phyloP scores from a whole-genome alignment of 2,329 filamentous ascomycete genomes.

The Daldinia sp. region DNA sequence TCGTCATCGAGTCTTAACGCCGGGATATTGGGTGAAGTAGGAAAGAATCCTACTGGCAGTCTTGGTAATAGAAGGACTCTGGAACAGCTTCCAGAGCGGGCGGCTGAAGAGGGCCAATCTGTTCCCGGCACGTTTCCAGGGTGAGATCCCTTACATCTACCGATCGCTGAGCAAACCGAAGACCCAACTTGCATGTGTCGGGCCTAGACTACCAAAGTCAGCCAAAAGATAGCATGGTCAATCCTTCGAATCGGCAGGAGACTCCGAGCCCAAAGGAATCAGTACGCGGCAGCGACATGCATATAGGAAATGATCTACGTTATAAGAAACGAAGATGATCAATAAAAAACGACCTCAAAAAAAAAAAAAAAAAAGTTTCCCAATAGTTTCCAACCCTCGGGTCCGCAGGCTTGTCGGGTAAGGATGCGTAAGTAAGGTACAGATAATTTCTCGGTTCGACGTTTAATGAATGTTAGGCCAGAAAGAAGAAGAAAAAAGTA shows the following conservation, averaged over 20 bases:
- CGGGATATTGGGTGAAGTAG: conserved; percentile 13
- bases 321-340: neutral
- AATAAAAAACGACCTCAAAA: neutral
- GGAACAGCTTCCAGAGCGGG: neutral
- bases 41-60: conserved; percentile 27
- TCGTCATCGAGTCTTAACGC: conserved; percentile 1
- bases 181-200: conserved; percentile 17
- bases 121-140: conserved; percentile 22
- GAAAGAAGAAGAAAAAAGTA: no score
- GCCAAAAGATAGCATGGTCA: neutral
- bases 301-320: conserved; percentile 8
- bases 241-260: conserved; percentile 1
- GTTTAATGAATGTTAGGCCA: no score
- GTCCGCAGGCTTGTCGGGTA: no score
- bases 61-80: conserved; percentile 9
- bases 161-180: conserved; percentile 23
- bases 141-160: conserved; percentile 24
- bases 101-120: conserved; percentile 27
- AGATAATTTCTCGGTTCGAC: no score
- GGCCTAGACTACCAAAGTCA: conserved; percentile 9
- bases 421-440: no score
- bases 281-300: neutral
- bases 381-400: no score
- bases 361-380: no score
- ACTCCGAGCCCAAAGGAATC: conserved; percentile 5